Base-by-base conservation (phyloP, 2,329 filamentous ascomycete species). In the Epichloe gansuensis region DNA sequence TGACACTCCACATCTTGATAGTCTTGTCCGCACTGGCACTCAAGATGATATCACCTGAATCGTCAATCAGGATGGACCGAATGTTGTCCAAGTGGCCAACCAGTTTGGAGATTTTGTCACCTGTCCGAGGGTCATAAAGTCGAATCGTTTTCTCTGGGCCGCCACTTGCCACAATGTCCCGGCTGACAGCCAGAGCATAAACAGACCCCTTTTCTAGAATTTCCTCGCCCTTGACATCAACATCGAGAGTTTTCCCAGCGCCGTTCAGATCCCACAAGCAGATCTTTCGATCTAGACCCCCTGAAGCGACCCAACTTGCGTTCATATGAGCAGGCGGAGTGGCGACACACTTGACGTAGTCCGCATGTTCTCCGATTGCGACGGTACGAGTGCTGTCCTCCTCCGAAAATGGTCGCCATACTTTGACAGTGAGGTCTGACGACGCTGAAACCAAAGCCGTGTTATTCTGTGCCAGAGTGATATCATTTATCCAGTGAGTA, bases 1-100 rank as follows among this genome's bases (percentile, higher is more conserved):
- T 93, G 59, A 97, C 84, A 58, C 90, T 96, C 93, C 93, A 98
- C 53, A 97, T 82, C 71, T 98, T 98, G 72, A 98, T 85, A 0
- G 93, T 97, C 69, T 95, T 89, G 66, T 98, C 93, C 1, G 91
- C 91, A 60, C 90, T 95, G 13, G 89, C 90, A 0, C 91, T 95
- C 75, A 98, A 80, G 59, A 98, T 87, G 41, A 83, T 94, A 64
- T 95, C 89, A 40, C 89, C 90, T 54, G 87, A 82, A 59, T 91
- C 82, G 60, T 88, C 95, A 57, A 98, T 82, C 50, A 98, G 74
- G 56, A 98, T 89, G 59, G 91, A 85, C 47, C 93, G 83, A 58
- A 98, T 84, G 58, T 91, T 96, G 73, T 95, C 90, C 21, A 91
- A 94, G 66, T 98, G 93, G 5, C 93, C 93, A 23, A 97, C 89